Percentiles rank a stretch among this genome's conserved stretches.
These are phyloP conservation scores for Peronospora destructor DNA, from an alignment of 352 stramenopile species.

Conservation along the genomic window DNA sequence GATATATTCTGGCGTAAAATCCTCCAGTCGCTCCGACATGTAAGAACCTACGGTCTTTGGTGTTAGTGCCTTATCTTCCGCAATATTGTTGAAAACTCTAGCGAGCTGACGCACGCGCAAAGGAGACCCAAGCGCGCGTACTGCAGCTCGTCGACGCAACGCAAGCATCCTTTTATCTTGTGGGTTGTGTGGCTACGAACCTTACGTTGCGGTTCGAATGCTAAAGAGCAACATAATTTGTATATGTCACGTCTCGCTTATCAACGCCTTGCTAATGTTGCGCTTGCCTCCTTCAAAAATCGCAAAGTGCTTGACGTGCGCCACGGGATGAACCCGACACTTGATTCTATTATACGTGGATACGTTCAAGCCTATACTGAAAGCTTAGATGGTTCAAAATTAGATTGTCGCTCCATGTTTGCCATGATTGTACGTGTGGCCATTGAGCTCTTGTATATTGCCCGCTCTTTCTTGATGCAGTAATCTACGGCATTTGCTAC, in stretches of 20 bases:
- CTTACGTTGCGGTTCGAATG: not conserved
- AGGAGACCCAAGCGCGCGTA: constrained; percentile 4
- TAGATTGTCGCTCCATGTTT: no score
- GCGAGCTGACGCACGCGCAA: constrained; percentile 9
- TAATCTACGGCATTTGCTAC: no score
- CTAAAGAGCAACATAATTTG: not conserved
- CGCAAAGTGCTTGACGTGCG: no score
- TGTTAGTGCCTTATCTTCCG: constrained; percentile 23
- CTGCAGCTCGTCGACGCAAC: constrained; percentile 11
- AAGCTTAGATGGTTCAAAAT: no score
- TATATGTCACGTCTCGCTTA: not conserved
- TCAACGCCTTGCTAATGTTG: not conserved
- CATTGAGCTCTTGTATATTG: no score
- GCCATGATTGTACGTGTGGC: no score
- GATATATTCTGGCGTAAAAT: constrained; percentile 68
- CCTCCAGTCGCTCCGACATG: constrained; percentile 49
- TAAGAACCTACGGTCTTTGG: constrained; percentile 53
- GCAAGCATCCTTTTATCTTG: constrained; percentile 15
- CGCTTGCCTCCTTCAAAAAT: not conserved
- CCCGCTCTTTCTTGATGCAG: no score
- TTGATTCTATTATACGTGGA: no score
- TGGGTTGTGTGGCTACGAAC: constrained; percentile 14
- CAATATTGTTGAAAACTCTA: constrained; percentile 5
- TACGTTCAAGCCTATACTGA: no score
- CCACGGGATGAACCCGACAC: no score